Evolutionary conservation across 306 rosid species (phyloP), one percentile per base, ranked within the genome.

Genomic region (Dalbergia cochinchinensis): DNA sequence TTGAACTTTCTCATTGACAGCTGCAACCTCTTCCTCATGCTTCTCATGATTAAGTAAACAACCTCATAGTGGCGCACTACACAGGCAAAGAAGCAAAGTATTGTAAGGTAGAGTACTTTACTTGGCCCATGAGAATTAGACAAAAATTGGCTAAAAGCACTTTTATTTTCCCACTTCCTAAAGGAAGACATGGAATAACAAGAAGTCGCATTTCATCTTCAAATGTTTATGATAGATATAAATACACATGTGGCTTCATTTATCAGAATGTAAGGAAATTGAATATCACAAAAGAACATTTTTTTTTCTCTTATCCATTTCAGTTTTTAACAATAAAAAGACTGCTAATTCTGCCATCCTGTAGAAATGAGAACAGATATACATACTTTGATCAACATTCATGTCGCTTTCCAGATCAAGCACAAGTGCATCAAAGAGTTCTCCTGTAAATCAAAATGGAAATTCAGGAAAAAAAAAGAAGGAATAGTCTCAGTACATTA

Each of bases 61-160:
- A 93, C 64, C 83, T 95, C 99, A 22, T 95, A 93, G 89, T 95
- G 99, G 78, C 97, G 92, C 91, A 85, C 99, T 95, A 87, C 54
- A 82, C 18, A 74, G 59, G 74, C 61, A 78, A 74, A 58, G 41
- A 51, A 69, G 50, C 70, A 63, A 26, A 41, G 51, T 15, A 63
- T 31, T 62, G 58, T 83, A 71, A 77, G 79, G 79, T 63, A 82
- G 22, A 82, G 65, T 15, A 59, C 41, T 74, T 73, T 13, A 73
- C 60, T 82, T 50, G 39, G 65, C 16, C 54, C 59, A 73, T 35
- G 53, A 64, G 19, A 44, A 71, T 68, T 69, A 65, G 45, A 65
- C 33, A 70, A 18, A 41, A 16, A 41, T 16, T 61, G 71, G 73
- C 34, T 70, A 57, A 4, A 3, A 55, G 9, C n/a, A 31, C 31